Base-by-base conservation (phyloP, 176 grass and related monocot genomes). In the Elymus sibiricus region DNA sequence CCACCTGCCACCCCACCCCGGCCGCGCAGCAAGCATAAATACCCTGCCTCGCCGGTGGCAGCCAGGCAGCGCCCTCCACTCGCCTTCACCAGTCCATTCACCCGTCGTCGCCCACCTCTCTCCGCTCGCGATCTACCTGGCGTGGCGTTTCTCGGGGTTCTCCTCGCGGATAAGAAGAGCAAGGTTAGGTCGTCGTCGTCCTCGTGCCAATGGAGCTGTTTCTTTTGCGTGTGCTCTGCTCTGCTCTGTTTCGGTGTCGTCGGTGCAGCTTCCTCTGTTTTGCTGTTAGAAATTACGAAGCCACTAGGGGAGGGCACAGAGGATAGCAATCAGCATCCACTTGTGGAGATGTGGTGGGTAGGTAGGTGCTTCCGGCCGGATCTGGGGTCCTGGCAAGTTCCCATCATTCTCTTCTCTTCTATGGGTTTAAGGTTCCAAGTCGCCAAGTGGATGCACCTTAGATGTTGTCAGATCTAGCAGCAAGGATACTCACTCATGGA, bases 21-120 rank as follows among this genome's bases (percentile, higher is more conserved):
- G 17, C 51, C 53, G 2, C 21, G 53, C 53, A 56, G 7, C 90
- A 88, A 43, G 78, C 90, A 90, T 90, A 93, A 90, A 93, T 86
- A 58, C 55, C 55, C 7, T 9, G 53, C 53, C 53, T 22, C 19
- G 53, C 53, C 55, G 7, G 1, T 1, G 55, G 19, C 55, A 56
- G 19, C n/a, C n/a, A n/a, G n/a, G n/a, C n/a, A 2, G 55, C 55
- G 3, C 55, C 2, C 29, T 29, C 29, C 29, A 29, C 2, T 29
- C 29, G 29, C 29, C 29, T 29, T 29, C 29, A n/a, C n/a, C n/a
- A n/a, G n/a, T 56, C 19, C 53, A 56, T 56, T 51, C 47, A 53
- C 49, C 49, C 16, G 1, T 19, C 49, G 6, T 53, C 49, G 49
- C 15, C 47, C 47, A 17, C 15, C 47, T 38, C 37, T 38, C 37